Evolutionary conservation across 768 basidiomycete genomes (phyloP).

Genomic region (Phanerodontia chrysosporium): DNA sequence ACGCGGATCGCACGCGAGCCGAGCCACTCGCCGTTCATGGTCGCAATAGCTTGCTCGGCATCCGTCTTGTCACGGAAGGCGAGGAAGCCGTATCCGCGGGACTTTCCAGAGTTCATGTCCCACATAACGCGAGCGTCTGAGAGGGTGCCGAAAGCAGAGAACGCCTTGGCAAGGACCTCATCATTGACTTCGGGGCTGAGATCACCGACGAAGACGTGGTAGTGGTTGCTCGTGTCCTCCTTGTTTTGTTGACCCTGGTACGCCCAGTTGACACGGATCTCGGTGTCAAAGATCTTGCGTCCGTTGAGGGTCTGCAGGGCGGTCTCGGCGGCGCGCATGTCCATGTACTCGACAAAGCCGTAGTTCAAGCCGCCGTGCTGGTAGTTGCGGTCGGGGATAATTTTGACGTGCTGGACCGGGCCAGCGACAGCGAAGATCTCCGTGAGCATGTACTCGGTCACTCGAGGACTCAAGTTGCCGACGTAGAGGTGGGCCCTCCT

Average conservation of each 20-base stretch:
- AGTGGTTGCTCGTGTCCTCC: conserved; percentile 97
- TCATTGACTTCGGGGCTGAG: conserved; percentile 99
- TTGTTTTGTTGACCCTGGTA: conserved; percentile 98
- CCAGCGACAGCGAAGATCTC: conserved; percentile 97
- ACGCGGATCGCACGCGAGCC: conserved; percentile 97
- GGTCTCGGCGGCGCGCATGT: conserved; percentile 98
- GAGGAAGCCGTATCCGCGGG: conserved; percentile 95
- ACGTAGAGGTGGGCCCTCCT: conserved; percentile 97
- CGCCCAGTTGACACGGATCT: conserved; percentile 99
- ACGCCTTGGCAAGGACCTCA: conserved; percentile 93
- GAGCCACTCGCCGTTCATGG: conserved; percentile 99
- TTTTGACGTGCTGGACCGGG: conserved; percentile 98
- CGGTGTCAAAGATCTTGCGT: conserved; percentile 98
- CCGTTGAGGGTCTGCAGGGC: conserved; percentile 98
- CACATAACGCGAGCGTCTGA: conserved; percentile 99
- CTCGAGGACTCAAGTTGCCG: conserved; percentile 94
- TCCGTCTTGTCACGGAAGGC: conserved; percentile 99
- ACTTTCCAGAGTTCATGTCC: conserved; percentile 99
- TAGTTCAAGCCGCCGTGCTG: conserved; percentile 99
- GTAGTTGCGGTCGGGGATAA: conserved; percentile 98
- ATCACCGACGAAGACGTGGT: conserved; percentile 99
- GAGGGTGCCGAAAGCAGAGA: conserved; percentile 93
- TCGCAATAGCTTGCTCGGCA: conserved; percentile 97
- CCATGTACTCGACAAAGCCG: conserved; percentile 98
- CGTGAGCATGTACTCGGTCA: conserved; percentile 98